Percentiles rank a stretch among this genome's conserved stretches.
Evolutionary conservation across 495 filamentous ascomycete genomes (phyloP).

Genomic region (Aspergillus nanangensis): DNA sequence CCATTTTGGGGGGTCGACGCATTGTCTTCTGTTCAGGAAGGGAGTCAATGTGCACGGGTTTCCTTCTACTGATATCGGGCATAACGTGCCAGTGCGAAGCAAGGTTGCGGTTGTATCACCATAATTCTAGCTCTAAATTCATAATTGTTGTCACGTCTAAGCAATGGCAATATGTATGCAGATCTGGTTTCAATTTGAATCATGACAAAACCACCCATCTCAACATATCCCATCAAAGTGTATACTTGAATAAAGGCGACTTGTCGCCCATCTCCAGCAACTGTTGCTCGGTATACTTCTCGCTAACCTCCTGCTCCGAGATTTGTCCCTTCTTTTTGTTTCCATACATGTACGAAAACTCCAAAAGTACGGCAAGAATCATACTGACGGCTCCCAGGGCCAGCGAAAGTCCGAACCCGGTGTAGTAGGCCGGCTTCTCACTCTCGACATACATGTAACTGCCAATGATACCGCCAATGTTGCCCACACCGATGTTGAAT

Average conservation of each 20-base stretch:
- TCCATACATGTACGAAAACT: slow-evolving; percentile 14
- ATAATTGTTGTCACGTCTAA: too few species aligned
- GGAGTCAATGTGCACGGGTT: slow-evolving; percentile 34
- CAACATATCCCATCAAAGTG: slow-evolving; percentile 1
- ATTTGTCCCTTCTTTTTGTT: slow-evolving; percentile 17
- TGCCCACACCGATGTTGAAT: slow-evolving; percentile 27
- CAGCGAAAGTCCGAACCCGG: slow-evolving; percentile 25
- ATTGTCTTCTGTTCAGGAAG: slow-evolving; percentile 54
- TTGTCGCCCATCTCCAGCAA: slow-evolving; percentile 40
- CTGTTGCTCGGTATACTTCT: slow-evolving; percentile 29
- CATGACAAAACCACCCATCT: not conserved
- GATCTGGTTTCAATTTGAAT: too few species aligned
- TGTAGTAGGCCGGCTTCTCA: slow-evolving; percentile 24
- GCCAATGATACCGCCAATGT: slow-evolving; percentile 29
- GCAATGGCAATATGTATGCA: too few species aligned
- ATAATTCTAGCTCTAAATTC: too few species aligned
- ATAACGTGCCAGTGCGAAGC: slow-evolving; percentile 56
- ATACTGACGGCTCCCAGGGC: slow-evolving; percentile 16
- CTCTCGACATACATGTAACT: slow-evolving; percentile 30
- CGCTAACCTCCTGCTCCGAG: slow-evolving; percentile 19
- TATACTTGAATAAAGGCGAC: slow-evolving; percentile 31
- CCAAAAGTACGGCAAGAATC: slow-evolving; percentile 13
- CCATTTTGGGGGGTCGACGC: slow-evolving; percentile 45
- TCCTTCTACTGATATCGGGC: slow-evolving; percentile 38
- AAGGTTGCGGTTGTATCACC: slow-evolving; percentile 41